Percentiles rank a stretch among this genome's conserved stretches.
Evolutionary conservation across 495 filamentous ascomycete genomes (phyloP).

Genomic region (Hypomontagnella monticulosa): DNA sequence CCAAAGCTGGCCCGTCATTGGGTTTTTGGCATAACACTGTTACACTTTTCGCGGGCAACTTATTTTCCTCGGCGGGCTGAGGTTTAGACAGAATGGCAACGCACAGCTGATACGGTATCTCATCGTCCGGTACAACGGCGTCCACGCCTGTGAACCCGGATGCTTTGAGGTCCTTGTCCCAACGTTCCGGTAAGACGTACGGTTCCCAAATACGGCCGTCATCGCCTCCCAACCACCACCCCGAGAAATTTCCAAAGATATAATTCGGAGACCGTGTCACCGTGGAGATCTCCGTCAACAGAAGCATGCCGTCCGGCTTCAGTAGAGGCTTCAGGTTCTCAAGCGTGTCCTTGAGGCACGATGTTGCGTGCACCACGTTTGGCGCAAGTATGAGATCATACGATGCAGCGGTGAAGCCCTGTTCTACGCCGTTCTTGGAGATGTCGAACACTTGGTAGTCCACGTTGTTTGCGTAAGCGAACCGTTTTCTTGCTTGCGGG

Average conservation of each 20-base stretch:
- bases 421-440: constrained; percentile 42
- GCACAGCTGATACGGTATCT: constrained; percentile 46
- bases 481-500: constrained; percentile 47
- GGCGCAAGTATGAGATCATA: constrained; percentile 46
- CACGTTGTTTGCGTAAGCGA: constrained; percentile 37
- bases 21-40: too few relatives aligned
- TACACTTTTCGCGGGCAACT: too few relatives aligned
- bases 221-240: constrained; percentile 57
- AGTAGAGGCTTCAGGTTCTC: constrained; percentile 48
- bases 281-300: constrained; percentile 37
- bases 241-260: constrained; percentile 50
- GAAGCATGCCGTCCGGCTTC: constrained; percentile 46
- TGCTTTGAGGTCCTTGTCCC: constrained; percentile 46
- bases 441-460: constrained; percentile 47
- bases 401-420: constrained; percentile 45
- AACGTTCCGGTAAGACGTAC: constrained; percentile 45
- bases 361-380: constrained; percentile 58
- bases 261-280: constrained; percentile 46
- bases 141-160: constrained; percentile 51
- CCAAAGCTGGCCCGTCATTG: too few relatives aligned
- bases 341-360: constrained; percentile 47
- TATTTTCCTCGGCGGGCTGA: too few relatives aligned
- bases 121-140: constrained; percentile 45
- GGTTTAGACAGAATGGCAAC: constrained; percentile 48
- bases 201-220: constrained; percentile 37